Evolutionary conservation across 2,329 filamentous ascomycete species (phyloP).

Genomic region (Aspergillus uvarum): DNA sequence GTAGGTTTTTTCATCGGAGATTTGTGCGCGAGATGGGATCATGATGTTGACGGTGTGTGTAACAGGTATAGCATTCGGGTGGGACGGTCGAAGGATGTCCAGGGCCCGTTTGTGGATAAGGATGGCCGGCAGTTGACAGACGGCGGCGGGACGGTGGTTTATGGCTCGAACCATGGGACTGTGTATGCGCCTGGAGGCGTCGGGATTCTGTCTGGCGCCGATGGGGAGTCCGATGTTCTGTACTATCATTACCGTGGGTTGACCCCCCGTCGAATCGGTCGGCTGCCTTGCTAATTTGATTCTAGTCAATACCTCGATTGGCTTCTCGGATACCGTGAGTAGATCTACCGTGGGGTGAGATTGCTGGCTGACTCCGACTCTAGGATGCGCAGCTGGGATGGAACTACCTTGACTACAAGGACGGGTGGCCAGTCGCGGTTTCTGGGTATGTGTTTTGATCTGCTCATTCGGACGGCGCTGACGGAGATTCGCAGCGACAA

Average conservation of each 20-base stretch:
- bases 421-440: conserved; percentile 38
- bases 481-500: conserved; percentile 3
- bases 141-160: conserved; percentile 37
- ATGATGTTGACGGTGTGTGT: background rate
- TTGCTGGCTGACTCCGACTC: background rate
- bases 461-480: background rate
- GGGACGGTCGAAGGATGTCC: conserved; percentile 33
- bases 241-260: conserved; percentile 42
- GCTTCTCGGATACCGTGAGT: conserved; percentile 30
- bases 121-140: conserved; percentile 26
- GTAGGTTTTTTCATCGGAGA: conserved; percentile 21
- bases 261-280: background rate
- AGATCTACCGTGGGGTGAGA: background rate
- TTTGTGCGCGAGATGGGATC: background rate
- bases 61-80: conserved; percentile 37
- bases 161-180: conserved; percentile 39
- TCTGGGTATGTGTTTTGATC: conserved; percentile 9
- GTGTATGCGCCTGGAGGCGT: conserved; percentile 43
- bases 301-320: conserved; percentile 35
- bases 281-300: background rate
- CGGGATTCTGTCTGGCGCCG: conserved; percentile 32
- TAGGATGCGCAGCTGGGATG: conserved; percentile 40
- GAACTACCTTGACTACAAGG: conserved; percentile 37
- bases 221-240: conserved; percentile 32
- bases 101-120: conserved; percentile 38